Conservation (phyloP, 2,329 filamentous ascomycete species). For the Penicillium sp. region DNA sequence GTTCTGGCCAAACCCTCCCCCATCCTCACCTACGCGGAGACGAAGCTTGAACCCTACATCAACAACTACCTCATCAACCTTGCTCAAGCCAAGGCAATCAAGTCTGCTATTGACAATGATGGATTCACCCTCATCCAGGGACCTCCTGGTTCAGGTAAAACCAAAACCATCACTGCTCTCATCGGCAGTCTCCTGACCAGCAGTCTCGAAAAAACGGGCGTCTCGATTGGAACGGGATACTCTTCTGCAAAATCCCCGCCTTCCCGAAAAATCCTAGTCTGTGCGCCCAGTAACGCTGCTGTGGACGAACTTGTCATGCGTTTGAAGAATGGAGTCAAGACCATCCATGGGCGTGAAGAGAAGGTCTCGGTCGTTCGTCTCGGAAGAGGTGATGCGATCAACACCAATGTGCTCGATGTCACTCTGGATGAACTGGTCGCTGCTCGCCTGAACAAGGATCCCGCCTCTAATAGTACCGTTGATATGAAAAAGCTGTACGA, state of each 20-base stretch:
- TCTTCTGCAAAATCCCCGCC: slow-evolving; percentile 34
- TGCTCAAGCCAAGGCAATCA: slow-evolving; percentile 87
- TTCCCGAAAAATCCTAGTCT: slow-evolving; percentile 87
- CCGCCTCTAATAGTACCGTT: slow-evolving; percentile 46
- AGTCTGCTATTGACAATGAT: slow-evolving; percentile 91
- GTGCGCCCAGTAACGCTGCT: slow-evolving; percentile 96
- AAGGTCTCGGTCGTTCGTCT: slow-evolving; percentile 86
- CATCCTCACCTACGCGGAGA: slow-evolving; percentile 75
- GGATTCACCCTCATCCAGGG: slow-evolving; percentile 96
- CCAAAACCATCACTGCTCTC: slow-evolving; percentile 96
- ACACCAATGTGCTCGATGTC: slow-evolving; percentile 82
- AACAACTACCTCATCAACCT: slow-evolving; percentile 80
- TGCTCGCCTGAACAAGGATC: slow-evolving; percentile 59
- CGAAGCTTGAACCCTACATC: slow-evolving; percentile 68
- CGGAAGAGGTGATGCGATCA: slow-evolving; percentile 89
- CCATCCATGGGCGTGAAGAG: slow-evolving; percentile 67
- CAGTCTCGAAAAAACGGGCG: slow-evolving; percentile 51
- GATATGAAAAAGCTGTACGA: slow-evolving; percentile 68
- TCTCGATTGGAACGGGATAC: slow-evolving; percentile 47
- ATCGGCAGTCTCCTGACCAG: slow-evolving; percentile 80
- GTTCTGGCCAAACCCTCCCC: slow-evolving; percentile 86
- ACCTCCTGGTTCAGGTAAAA: slow-evolving; percentile 95
- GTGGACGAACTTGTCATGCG: slow-evolving; percentile 95
- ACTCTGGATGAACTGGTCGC: slow-evolving; percentile 91
- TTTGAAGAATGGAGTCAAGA: slow-evolving; percentile 83